Base-by-base conservation (phyloP, 73 alveolate species). In the Paramecium biaurelia region DNA sequence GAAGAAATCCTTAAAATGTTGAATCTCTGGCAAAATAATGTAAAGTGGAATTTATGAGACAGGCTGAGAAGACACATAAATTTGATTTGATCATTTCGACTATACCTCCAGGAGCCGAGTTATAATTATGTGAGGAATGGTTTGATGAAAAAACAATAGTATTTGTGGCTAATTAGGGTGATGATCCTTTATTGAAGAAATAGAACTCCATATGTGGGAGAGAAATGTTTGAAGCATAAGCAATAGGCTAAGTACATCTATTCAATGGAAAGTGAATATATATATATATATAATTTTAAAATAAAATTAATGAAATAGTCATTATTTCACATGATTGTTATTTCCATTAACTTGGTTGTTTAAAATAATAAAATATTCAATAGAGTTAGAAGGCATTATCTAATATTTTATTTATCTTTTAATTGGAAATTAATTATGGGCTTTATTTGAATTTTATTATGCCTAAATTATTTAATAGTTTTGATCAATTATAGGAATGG, bases 201-300 rank as follows among this genome's bases (percentile, higher is more conserved):
- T 10, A 4, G 3, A 30, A 59, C 9, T 30, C 42, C 3, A 26
- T 70, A 70, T 3, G 34, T 32, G 85, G 85, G 15, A 70, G 18
- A 37, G 85, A 70, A 38, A 70, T 70, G 85, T 70, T 70, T 34
- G 85, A 70, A n/a, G 49, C 57, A 28, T 34, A 70, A 12, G 85
- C 58, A 30, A 35, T 70, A 10, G 85, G 85, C 1, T 12, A 70
- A 35, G 85, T 70, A 1, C 57, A 70, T 34, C 57, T 70, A 32
- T 70, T 32, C 57, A 70, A 70, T 70, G 85, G 85, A n/a, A 70
- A 70, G 85, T 70, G 49, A 35, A 26, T 24, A 59, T 59, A 59
- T 21, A 59, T 59, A 59, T 49, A 49, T 14, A 43, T 43, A 11
- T 49, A n/a, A n/a, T n/a, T 49, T 49, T 11, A 14, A 49, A 49